Conservation (phyloP, 2,329 filamentous ascomycete species). For the Furcasterigmium furcatum region DNA sequence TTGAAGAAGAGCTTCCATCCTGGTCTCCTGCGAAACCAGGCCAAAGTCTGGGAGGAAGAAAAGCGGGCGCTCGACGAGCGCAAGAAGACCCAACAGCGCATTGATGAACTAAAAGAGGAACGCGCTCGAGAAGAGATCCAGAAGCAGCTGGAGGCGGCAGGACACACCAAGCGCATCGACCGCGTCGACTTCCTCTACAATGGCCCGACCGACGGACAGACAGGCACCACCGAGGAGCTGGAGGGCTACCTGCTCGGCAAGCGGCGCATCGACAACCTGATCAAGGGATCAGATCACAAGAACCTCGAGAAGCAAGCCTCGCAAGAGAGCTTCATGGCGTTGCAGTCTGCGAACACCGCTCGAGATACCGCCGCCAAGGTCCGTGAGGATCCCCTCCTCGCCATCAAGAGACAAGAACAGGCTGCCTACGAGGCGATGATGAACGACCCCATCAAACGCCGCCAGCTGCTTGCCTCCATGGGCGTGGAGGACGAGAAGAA, state of each 20-base stretch:
- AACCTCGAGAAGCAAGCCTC: constrained; percentile 73
- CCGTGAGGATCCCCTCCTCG: constrained; percentile 83
- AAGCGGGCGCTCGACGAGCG: constrained; percentile 91
- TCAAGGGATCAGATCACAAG: constrained; percentile 78
- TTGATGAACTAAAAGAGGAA: constrained; percentile 93
- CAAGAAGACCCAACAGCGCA: constrained; percentile 86
- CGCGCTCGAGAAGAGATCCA: constrained; percentile 89
- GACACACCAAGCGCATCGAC: constrained; percentile 74
- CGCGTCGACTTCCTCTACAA: constrained; percentile 99
- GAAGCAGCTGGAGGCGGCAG: constrained; percentile 82
- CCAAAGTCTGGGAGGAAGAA: constrained; percentile 86
- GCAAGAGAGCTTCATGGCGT: constrained; percentile 55
- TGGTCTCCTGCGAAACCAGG: constrained; percentile 84
- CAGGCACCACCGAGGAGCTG: constrained; percentile 81
- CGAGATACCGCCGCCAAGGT: constrained; percentile 85
- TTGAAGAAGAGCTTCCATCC: constrained; percentile 96
- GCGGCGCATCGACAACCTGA: constrained; percentile 77
- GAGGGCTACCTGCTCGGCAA: constrained; percentile 93
- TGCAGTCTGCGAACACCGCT: constrained; percentile 68
- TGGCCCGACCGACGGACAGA: constrained; percentile 74
- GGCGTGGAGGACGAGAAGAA: constrained; percentile 46
- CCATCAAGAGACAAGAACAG: constrained; percentile 91
- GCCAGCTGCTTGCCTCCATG: constrained; percentile 64
- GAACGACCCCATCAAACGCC: constrained; percentile 68
- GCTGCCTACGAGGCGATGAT: constrained; percentile 77